Evolutionary conservation across 768 basidiomycete genomes (phyloP).

Genomic region (Mycena indigotica): DNA sequence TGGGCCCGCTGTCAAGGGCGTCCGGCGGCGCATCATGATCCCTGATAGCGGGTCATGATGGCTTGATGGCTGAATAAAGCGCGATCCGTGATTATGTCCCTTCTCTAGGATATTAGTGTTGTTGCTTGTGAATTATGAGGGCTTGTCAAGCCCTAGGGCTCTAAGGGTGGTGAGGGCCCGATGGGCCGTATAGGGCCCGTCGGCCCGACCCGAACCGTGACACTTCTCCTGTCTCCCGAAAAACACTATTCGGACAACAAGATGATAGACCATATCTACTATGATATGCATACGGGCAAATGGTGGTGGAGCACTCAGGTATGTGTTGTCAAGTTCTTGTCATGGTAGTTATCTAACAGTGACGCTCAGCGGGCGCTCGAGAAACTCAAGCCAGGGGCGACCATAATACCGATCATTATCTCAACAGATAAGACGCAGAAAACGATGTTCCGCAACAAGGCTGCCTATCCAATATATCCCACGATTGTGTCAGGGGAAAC

Average conservation of each 20-base stretch:
- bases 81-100: too few relatives aligned
- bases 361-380: slow-evolving; percentile 28
- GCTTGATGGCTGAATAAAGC: too few relatives aligned
- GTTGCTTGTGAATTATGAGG: too few relatives aligned
- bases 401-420: slow-evolving; percentile 46
- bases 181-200: too few relatives aligned
- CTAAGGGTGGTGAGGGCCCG: too few relatives aligned
- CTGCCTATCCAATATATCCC: slow-evolving; percentile 44
- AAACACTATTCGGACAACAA: slow-evolving; percentile 33
- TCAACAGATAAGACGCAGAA: slow-evolving; percentile 49
- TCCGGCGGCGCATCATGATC: too few relatives aligned
- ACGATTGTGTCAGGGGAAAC: too few relatives aligned
- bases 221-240: slow-evolving; percentile 34
- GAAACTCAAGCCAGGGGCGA: slow-evolving; percentile 25
- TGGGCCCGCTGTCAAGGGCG: too few relatives aligned
- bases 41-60: too few relatives aligned
- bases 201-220: too few relatives aligned
- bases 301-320: slow-evolving; percentile 60
- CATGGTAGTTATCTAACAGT: not conserved
- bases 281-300: slow-evolving; percentile 49
- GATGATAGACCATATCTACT: slow-evolving; percentile 22
- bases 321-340: slow-evolving; percentile 12
- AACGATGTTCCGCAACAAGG: slow-evolving; percentile 42
- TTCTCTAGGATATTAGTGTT: too few relatives aligned
- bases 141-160: too few relatives aligned